Evolutionary conservation across 2,329 filamentous ascomycete genomes (phyloP).

Genomic region (Hawksworthiomyces lignivorus): DNA sequence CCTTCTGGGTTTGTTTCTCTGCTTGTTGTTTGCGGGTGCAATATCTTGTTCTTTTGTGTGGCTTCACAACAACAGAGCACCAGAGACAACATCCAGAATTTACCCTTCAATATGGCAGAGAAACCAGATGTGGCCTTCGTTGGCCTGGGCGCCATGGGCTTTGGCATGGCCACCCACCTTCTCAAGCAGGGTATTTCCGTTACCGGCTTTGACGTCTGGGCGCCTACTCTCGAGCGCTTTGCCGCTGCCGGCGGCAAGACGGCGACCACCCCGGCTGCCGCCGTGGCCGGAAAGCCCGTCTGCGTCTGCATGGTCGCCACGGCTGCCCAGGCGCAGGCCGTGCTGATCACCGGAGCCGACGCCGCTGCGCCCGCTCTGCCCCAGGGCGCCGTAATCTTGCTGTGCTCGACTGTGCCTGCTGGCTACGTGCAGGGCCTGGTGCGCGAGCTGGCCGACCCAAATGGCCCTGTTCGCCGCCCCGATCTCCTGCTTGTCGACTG

Average conservation of each 20-base stretch:
- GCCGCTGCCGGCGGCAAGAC: conserved; percentile 51
- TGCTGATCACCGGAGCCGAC: conserved; percentile 52
- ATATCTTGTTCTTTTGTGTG: background rate
- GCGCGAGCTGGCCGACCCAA: conserved; percentile 44
- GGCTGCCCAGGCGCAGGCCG: conserved; percentile 57
- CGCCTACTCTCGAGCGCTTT: conserved; percentile 59
- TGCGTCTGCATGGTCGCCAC: conserved; percentile 73
- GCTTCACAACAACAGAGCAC: no score
- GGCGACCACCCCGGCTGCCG: conserved; percentile 52
- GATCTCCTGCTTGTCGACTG: conserved; percentile 64
- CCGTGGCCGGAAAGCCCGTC: conserved; percentile 50
- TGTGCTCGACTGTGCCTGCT: conserved; percentile 65
- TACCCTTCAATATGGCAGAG: conserved; percentile 19
- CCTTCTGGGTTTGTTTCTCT: no score
- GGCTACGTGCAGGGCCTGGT: conserved; percentile 56
- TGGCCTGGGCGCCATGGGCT: conserved; percentile 74
- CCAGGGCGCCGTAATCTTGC: conserved; percentile 50
- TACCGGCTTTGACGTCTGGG: conserved; percentile 64
- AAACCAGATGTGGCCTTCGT: conserved; percentile 53
- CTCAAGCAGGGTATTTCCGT: conserved; percentile 59
- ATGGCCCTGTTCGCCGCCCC: conserved; percentile 45
- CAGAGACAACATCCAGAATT: no score
- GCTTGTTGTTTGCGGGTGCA: no score
- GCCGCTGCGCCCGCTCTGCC: conserved; percentile 44
- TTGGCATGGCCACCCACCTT: conserved; percentile 71